A percentile compares a stretch with the other conserved stretches of the same genome.
These are phyloP conservation scores for Tetraselmis striata DNA, from an alignment of 139 green algal genomes.

Conservation along the genomic window DNA sequence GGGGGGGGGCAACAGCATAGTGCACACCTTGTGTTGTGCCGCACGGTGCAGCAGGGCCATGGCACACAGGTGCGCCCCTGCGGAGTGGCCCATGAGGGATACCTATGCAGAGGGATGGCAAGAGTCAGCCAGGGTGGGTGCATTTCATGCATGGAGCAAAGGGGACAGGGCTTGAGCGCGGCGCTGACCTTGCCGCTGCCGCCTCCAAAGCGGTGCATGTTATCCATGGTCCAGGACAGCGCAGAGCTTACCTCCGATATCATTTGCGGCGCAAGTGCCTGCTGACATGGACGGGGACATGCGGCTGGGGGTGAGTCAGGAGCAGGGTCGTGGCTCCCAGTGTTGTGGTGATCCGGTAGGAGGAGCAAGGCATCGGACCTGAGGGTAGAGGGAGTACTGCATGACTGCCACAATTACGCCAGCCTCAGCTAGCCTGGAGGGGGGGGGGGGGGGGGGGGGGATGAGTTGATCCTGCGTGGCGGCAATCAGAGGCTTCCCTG, in stretches of 20 bases:
- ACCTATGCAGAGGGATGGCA: too few relatives aligned
- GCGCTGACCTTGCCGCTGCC: slow-evolving; percentile 16
- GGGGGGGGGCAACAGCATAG: too few relatives aligned
- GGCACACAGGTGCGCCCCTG: slow-evolving; percentile 60
- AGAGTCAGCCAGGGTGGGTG: too few relatives aligned
- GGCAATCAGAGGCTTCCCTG: too few relatives aligned
- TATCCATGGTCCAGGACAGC: slow-evolving; percentile 53
- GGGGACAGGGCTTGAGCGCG: too few relatives aligned
- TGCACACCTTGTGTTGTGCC: slow-evolving; percentile 6
- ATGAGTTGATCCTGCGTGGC: too few relatives aligned
- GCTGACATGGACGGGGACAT: not conserved
- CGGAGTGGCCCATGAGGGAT: slow-evolving; percentile 59
- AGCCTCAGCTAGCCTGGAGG: not conserved
- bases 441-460: too few relatives aligned
- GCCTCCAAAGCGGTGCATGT: slow-evolving; percentile 39
- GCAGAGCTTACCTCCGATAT: slow-evolving; percentile 53
- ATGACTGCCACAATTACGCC: not conserved
- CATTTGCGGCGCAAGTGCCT: slow-evolving; percentile 35
- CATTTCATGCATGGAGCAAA: too few relatives aligned
- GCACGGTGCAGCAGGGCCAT: slow-evolving; percentile 62
- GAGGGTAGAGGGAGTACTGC: not conserved
- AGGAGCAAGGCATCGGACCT: not conserved
- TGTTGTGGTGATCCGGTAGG: too few relatives aligned
- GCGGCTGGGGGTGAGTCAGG: too few relatives aligned
- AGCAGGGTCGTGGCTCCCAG: too few relatives aligned